Percentiles rank a stretch among this genome's conserved stretches.
Evolutionary conservation across 495 filamentous ascomycete species (phyloP).

Genomic region (Pyrenula aspistea): DNA sequence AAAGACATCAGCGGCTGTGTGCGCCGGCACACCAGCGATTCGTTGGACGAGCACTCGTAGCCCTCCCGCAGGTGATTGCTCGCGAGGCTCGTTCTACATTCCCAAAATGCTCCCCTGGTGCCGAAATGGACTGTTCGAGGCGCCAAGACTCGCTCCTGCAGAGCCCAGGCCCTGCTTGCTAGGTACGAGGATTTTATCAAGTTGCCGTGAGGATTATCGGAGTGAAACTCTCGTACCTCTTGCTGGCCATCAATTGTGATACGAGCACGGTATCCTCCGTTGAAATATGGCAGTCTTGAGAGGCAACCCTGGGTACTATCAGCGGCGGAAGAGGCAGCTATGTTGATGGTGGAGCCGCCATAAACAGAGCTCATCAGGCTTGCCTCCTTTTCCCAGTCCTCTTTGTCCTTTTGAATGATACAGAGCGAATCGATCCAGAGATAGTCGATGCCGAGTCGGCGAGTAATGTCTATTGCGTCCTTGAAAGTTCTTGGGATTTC

Average conservation of each 20-base stretch:
- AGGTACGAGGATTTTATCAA: not conserved
- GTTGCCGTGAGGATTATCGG: not conserved
- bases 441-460: not conserved
- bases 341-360: not conserved
- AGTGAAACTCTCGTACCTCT: not conserved
- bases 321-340: not conserved
- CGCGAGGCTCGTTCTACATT: constrained; percentile 3
- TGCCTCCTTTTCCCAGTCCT: not conserved
- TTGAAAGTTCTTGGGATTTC: not conserved
- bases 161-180: constrained; percentile 4
- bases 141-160: constrained; percentile 10
- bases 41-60: not conserved
- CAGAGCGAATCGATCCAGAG: not conserved
- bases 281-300: not conserved
- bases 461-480: not conserved
- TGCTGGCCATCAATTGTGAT: not conserved
- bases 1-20: not conserved
- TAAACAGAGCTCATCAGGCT: not conserved
- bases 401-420: not conserved
- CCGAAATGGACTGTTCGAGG: constrained; percentile 5
- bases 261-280: not conserved
- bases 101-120: constrained; percentile 4
- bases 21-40: not conserved
- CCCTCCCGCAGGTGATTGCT: not conserved
- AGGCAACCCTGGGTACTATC: not conserved